Percentiles rank a stretch among this genome's conserved stretches.
These are phyloP conservation scores for Seiridium unicorne DNA, from an alignment of 2,329 filamentous ascomycete species.

Conservation along the genomic window DNA sequence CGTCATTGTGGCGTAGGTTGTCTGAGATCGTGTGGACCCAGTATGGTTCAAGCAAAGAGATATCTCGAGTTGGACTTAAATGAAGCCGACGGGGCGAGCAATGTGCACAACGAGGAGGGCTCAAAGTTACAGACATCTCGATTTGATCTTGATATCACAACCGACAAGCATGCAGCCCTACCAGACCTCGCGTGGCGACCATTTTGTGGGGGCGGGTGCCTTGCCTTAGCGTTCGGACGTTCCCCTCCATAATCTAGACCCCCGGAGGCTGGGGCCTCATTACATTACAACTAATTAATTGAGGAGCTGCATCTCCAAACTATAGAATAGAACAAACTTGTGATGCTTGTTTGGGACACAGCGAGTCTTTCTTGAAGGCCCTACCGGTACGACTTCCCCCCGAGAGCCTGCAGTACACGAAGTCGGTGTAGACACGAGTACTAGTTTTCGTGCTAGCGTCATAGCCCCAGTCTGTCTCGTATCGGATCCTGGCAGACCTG, in stretches of 20 bases:
- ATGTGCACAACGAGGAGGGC: too few relatives aligned
- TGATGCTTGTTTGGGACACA: too few relatives aligned
- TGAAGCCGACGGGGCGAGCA: background rate
- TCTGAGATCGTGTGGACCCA: background rate
- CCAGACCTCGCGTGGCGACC: background rate
- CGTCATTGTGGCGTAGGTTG: background rate
- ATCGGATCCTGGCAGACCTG: background rate
- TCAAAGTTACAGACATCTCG: too few relatives aligned
- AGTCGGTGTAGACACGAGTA: background rate
- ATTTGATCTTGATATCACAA: too few relatives aligned
- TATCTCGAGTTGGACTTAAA: background rate
- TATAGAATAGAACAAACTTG: too few relatives aligned
- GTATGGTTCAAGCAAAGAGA: too few relatives aligned
- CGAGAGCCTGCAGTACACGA: too few relatives aligned
- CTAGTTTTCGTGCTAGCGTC: constrained; percentile 4
- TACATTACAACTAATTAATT: background rate
- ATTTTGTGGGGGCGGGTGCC: background rate
- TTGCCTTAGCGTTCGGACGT: background rate
- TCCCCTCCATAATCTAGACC: background rate
- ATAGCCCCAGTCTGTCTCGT: constrained; percentile 4
- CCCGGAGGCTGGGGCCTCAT: background rate
- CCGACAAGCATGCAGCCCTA: background rate
- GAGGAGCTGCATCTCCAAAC: too few relatives aligned
- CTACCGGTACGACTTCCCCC: too few relatives aligned
- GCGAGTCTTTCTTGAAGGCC: too few relatives aligned